Conservation (phyloP, 139 green algal genomes). For the Chlorella sp. region DNA sequence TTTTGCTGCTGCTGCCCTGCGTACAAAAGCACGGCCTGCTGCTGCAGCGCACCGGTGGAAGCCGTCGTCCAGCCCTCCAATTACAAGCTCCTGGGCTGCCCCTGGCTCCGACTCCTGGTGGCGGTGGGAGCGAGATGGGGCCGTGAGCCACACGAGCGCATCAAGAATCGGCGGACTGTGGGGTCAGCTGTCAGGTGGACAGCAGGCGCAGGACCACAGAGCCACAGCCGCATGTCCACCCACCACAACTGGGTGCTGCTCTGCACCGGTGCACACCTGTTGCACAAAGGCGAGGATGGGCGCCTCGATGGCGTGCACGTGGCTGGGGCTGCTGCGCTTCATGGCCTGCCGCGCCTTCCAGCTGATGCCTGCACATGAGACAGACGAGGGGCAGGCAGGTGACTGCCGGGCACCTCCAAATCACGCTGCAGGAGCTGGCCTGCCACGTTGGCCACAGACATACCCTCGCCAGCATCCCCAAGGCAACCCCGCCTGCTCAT, state of each 20-base stretch:
- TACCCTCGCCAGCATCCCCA: too few relatives aligned
- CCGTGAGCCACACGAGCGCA: background rate
- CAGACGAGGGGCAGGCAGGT: too few relatives aligned
- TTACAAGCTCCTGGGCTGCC: slow-evolving; percentile 27
- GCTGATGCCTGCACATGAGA: background rate
- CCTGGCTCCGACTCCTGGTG: background rate
- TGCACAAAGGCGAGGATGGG: slow-evolving; percentile 14
- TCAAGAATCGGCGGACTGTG: too few relatives aligned
- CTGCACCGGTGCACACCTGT: background rate
- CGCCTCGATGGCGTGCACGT: slow-evolving; percentile 41
- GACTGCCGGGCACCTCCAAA: too few relatives aligned
- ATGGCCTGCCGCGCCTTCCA: slow-evolving; percentile 45
- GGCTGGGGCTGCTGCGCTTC: slow-evolving; percentile 21
- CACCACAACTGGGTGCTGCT: too few relatives aligned
- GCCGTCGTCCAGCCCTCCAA: slow-evolving; percentile 36
- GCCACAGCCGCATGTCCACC: background rate
- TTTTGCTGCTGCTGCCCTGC: background rate
- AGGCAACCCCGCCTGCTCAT: too few relatives aligned
- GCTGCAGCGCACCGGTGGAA: slow-evolving; percentile 30
- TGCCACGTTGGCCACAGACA: too few relatives aligned
- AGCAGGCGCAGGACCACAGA: background rate
- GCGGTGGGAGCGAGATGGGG: background rate
- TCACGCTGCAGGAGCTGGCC: too few relatives aligned
- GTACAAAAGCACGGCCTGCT: background rate
- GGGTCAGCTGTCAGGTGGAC: background rate